Evolutionary conservation across 345 rosid genomes (phyloP), one percentile per base, ranked within the genome.

Genomic region (Microcos paniculata): DNA sequence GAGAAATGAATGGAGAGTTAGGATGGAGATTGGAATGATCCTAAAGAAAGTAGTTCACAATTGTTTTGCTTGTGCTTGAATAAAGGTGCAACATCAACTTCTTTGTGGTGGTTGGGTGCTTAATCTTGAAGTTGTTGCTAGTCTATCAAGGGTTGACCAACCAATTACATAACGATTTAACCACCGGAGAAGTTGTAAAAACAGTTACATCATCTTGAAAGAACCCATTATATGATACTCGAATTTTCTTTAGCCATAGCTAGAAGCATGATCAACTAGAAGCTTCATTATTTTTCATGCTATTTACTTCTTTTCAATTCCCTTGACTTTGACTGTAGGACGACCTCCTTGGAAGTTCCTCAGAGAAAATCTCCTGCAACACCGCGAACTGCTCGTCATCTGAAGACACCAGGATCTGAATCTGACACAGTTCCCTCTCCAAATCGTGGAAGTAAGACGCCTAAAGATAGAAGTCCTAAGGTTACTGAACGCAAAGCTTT

Each of bases 401-500:
- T 91, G 64, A 95, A 89, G 80, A 82, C 80, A 15, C 86, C 84
- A 1, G 86, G 83, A 64, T 62, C 81, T 26, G 93, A 89, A 63
- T 42, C 87, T 2, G 93, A 89, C 38, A 67, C 84, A 16, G 79
- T 81, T 14, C 77, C 83, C 6, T 83, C 98, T 28, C 90, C 89
- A n/a, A 85, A 78, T 64, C 76, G 88, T 3, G 82, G 76, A 13
- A 83, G 73, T 40, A 87, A 83, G 82, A 87, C 91, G 15, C 91
- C 90, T 0, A 95, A 95, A 81, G 94, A 84, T 15, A 88, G 72
- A 73, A 92, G 91, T 77, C 93, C 95, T 35, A 94, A 87, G 81
- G 87, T 94, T 33, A 72, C 81, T 74, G 98, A 91, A 33, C 94
- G 94, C 52, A 89, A 81, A 59, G 90, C 98, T 24, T 95, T 91